These are phyloP conservation scores for Multifurca ochricompacta DNA, from an alignment of 768 basidiomycete genomes.

Conservation along the genomic window DNA sequence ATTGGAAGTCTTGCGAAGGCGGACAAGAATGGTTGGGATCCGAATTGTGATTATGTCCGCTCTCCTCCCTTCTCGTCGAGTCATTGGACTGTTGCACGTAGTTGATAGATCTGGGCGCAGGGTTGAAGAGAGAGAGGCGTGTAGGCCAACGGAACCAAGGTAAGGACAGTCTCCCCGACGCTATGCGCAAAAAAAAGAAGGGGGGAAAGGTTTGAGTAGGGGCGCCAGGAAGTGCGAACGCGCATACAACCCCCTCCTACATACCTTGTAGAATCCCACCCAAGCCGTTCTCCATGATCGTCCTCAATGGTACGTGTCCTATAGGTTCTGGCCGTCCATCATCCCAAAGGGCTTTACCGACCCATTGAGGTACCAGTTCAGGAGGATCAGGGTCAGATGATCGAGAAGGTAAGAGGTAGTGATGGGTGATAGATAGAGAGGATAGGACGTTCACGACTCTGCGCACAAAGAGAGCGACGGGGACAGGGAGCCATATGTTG, in stretches of 20 bases:
- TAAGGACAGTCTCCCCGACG: not conserved
- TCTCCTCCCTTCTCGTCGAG: not conserved
- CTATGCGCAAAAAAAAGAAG: not conserved
- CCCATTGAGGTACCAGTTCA: not conserved
- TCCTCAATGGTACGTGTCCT: not conserved
- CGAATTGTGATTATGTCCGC: not conserved
- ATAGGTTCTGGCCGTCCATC: not conserved
- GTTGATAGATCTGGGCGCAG: not conserved
- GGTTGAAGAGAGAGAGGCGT: slow-evolving; percentile 1
- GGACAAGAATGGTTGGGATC: not conserved
- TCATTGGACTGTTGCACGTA: not conserved
- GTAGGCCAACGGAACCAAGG: slow-evolving; percentile 14
- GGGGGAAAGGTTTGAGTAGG: not conserved
- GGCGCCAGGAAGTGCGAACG: not conserved
- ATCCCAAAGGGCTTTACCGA: not conserved
- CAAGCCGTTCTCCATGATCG: not conserved
- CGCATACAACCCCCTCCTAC: too few species aligned
- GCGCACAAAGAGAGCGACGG: slow-evolving; percentile 53
- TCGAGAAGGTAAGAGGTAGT: slow-evolving; percentile 39
- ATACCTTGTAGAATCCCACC: slow-evolving; percentile 5
- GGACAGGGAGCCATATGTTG: slow-evolving; percentile 44
- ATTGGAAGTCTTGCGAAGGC: not conserved
- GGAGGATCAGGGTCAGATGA: slow-evolving; percentile 9
- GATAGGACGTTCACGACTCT: slow-evolving; percentile 63
- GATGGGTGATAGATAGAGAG: slow-evolving; percentile 59